phyloP scores from a whole-genome alignment of 441 rosid genomes.

The Macaranga tanarius region DNA sequence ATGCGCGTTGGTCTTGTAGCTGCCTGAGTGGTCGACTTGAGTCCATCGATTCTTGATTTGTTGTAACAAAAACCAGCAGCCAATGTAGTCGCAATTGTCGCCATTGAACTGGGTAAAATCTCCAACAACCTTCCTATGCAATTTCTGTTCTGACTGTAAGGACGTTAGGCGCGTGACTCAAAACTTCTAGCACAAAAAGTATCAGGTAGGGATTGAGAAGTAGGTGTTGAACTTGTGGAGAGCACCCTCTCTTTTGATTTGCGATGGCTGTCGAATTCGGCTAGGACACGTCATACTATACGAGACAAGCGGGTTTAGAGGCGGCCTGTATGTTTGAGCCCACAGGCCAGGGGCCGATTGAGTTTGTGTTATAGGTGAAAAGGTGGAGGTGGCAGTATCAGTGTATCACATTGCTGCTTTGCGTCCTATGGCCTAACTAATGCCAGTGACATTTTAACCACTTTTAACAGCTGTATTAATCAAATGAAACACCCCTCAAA shows the following conservation, averaged over 20 bases:
- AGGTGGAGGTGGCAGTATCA: no score
- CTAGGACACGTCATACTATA: neutral
- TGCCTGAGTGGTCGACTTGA: constrained; percentile 18
- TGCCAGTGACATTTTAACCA: neutral
- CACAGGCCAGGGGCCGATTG: neutral
- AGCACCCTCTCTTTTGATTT: constrained; percentile 29
- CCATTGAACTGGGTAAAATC: constrained; percentile 33
- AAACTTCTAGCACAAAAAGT: neutral
- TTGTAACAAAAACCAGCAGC: constrained; percentile 36
- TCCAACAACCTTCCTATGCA: neutral
- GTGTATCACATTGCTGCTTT: neutral
- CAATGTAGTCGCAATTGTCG: constrained; percentile 28
- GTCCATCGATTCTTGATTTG: constrained; percentile 24
- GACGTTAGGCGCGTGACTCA: neutral
- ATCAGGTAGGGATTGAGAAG: neutral
- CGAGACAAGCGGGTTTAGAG: neutral
- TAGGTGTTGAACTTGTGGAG: constrained; percentile 40
- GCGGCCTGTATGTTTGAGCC: neutral
- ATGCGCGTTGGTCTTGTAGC: constrained; percentile 33
- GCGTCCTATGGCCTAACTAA: neutral
- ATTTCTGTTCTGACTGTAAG: no score
- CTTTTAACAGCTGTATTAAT: no score
- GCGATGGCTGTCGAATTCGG: neutral
- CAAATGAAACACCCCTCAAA: no score
- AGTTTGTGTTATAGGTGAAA: no score